Evolutionary conservation across 306 rosid genomes (phyloP).

Genomic region (Chamaecrista fasciculata): DNA sequence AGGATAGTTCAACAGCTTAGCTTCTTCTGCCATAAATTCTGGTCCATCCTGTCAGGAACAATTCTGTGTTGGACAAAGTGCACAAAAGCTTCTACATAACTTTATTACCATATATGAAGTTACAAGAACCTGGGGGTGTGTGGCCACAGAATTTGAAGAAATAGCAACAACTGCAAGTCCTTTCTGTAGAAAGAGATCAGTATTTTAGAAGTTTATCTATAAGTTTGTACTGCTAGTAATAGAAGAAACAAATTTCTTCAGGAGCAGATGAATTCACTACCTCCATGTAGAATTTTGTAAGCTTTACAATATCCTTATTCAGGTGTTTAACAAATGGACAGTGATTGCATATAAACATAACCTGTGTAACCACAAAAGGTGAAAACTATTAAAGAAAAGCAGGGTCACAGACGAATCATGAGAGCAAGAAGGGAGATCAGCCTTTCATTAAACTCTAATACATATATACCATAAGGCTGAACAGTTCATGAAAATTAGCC

Average conservation of each 20-base stretch:
- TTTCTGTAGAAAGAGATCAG: constrained; percentile 50
- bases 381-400: background rate
- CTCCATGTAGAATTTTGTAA: constrained; percentile 73
- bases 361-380: constrained; percentile 49
- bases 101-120: constrained; percentile 35
- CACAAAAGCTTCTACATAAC: constrained; percentile 35
- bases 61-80: constrained; percentile 42
- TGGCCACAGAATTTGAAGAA: constrained; percentile 79
- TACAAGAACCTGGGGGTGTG: constrained; percentile 84
- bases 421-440: background rate
- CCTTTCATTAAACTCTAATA: background rate
- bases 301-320: constrained; percentile 74
- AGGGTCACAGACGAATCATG: background rate
- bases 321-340: constrained; percentile 91
- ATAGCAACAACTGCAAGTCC: constrained; percentile 81
- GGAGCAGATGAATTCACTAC: constrained; percentile 36
- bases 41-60: constrained; percentile 90
- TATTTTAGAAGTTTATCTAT: constrained; percentile 20
- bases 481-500: constrained; percentile 11
- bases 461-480: constrained; percentile 9
- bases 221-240: background rate
- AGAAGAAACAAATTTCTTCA: constrained; percentile 15
- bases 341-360: constrained; percentile 97
- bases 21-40: constrained; percentile 83
- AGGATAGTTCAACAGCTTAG: constrained; percentile 68